Evolutionary conservation across 176 grass and related monocot genomes (phyloP), one percentile per base, ranked within the genome.

Genomic region (Cenchrus purpureus): DNA sequence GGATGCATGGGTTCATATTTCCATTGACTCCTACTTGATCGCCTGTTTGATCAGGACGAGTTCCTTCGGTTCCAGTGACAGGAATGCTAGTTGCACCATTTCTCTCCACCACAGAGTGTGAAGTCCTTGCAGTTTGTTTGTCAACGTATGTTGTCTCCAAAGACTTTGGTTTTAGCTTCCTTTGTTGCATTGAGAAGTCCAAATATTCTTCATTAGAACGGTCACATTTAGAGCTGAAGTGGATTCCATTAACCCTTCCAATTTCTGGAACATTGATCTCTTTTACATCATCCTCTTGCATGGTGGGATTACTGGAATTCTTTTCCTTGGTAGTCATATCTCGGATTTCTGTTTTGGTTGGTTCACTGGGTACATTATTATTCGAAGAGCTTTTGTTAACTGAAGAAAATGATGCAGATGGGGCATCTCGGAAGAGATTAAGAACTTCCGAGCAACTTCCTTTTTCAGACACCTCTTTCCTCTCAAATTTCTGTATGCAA

Each of bases 321-420:
- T 80, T 98, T 87, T 87, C 81, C 46, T 68, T 79, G 52, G 67
- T 68, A 74, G 63, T 68, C 67, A 82, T 89, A 76, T 87, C 86
- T 58, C 57, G 83, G 19, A 82, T 65, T 79, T 86, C 86, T 78
- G 42, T 83, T 76, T 88, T 87, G 54, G 79, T 72, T 45, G 11
- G 88, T 79, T 89, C 86, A 48, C 61, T 60, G 20, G 74, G 84
- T 37, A 29, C 65, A 77, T 34, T 61, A 91, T 81, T 78, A 87
- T 87, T 91, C 77, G 87, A 80, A 86, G 86, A 91, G 29, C 68
- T 86, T 79, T 92, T 95, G 83, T 91, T 94, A 81, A 88, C 82
- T 6, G 97, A 98, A 88, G 90, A 94, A 89, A 95, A 84, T 86
- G 93, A 95, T 82, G 61, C 71, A 79, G 87, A 89, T 76, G 88